Evolutionary conservation across 306 rosid genomes (phyloP).

Genomic region (Acmispon strigosus): DNA sequence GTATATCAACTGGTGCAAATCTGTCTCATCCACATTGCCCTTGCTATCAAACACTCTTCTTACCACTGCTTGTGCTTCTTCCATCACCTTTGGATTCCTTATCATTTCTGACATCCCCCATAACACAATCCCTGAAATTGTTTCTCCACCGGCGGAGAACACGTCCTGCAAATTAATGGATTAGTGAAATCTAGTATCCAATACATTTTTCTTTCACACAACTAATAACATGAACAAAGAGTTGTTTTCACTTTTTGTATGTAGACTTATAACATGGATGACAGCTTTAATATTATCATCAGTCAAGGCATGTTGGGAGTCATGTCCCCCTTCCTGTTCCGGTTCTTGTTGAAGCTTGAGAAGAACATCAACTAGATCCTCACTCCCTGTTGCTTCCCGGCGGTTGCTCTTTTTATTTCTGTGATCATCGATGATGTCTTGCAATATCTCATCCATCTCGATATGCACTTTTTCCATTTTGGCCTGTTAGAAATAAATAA

Average conservation of each 20-base stretch:
- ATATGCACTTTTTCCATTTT: not conserved
- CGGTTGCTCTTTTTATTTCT: not conserved
- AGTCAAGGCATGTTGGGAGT: not conserved
- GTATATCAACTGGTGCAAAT: conserved; percentile 11
- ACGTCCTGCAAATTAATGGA: conserved; percentile 28
- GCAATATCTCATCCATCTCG: conserved; percentile 8
- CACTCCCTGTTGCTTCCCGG: not conserved
- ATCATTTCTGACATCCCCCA: conserved; percentile 40
- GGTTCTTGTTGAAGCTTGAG: conserved; percentile 19
- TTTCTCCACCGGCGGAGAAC: conserved; percentile 28
- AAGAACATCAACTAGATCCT: conserved; percentile 26
- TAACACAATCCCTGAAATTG: conserved; percentile 17
- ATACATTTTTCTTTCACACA: not conserved
- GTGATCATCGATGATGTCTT: conserved; percentile 14
- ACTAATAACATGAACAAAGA: too few relatives aligned
- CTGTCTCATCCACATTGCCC: conserved; percentile 6
- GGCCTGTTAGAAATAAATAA: too few relatives aligned
- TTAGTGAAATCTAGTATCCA: not conserved
- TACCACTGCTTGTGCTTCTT: conserved; percentile 30
- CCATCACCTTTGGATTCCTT: conserved; percentile 31
- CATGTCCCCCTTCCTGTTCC: not conserved
- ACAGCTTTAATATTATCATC: conserved; percentile 25
- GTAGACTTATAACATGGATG: conserved; percentile 28
- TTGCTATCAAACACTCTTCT: conserved; percentile 17
- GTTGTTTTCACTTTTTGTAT: too few relatives aligned